Evolutionary conservation across 768 basidiomycete genomes (phyloP).

Genomic region (Plicaturopsis crispa): DNA sequence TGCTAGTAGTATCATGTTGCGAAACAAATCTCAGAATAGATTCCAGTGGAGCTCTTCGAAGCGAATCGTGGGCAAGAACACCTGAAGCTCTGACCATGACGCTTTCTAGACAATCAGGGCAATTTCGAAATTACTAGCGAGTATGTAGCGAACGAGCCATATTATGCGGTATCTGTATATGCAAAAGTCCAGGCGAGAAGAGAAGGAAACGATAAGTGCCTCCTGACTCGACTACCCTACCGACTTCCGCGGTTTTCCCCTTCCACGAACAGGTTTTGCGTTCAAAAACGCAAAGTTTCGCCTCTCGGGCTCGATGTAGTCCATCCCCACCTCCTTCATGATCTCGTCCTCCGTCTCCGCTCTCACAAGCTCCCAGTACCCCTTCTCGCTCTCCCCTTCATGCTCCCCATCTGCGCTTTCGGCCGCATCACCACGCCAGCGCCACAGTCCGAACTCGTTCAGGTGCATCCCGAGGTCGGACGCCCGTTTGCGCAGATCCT

Average conservation of each 20-base stretch:
- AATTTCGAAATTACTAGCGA: no score
- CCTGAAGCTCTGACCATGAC: no score
- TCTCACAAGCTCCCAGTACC: constrained; percentile 35
- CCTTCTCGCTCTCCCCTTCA: constrained; percentile 3
- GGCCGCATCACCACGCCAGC: constrained; percentile 27
- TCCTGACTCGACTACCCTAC: background rate
- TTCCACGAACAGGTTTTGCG: background rate
- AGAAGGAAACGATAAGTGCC: no score
- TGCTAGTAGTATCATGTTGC: no score
- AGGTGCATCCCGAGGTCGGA: constrained; percentile 37
- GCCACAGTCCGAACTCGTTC: constrained; percentile 62
- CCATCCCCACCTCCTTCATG: constrained; percentile 34
- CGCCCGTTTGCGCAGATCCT: constrained; percentile 35
- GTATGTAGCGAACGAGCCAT: no score
- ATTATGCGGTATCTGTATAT: no score
- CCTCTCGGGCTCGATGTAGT: constrained; percentile 29
- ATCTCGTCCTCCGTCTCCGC: constrained; percentile 37
- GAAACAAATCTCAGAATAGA: no score
- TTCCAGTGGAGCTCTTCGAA: no score
- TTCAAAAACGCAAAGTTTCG: constrained; percentile 24
- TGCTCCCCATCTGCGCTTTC: constrained; percentile 3
- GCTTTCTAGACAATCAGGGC: no score
- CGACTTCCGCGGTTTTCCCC: constrained; percentile 4
- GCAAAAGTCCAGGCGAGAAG: no score
- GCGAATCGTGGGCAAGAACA: no score